phyloP scores from a whole-genome alignment of 305 asterid species.

The Ajuga reptans region DNA sequence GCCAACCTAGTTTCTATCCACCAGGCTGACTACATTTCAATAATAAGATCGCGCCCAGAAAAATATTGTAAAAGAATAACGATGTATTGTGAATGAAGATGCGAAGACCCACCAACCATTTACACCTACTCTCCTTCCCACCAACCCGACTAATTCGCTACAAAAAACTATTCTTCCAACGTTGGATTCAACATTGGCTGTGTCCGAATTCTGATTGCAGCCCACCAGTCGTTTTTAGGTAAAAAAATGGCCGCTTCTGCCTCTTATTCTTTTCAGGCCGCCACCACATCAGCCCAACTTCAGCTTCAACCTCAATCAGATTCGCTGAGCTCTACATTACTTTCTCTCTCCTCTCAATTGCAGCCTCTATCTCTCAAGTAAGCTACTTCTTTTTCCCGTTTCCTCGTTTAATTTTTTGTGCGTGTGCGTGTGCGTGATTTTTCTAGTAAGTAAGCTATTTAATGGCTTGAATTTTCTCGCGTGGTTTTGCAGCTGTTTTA shows the following conservation, averaged over 20 bases:
- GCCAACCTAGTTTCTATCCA: too few species aligned
- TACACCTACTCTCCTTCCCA: conserved; percentile 10
- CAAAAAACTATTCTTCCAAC: background rate
- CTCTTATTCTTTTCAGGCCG: conserved; percentile 25
- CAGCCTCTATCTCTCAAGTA: conserved; percentile 38
- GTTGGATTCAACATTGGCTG: background rate
- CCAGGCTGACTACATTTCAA: too few species aligned
- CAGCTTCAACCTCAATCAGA: conserved; percentile 23
- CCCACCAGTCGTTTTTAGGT: background rate
- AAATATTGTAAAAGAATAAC: too few species aligned
- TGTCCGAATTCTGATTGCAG: background rate
- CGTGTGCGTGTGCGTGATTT: background rate
- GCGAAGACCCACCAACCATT: background rate
- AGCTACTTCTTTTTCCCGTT: conserved; percentile 6
- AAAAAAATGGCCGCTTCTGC: conserved; percentile 37
- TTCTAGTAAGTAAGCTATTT: background rate
- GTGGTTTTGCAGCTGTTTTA: background rate
- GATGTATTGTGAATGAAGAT: background rate
- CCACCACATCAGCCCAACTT: conserved; percentile 16
- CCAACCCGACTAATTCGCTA: conserved; percentile 13
- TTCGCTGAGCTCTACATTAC: conserved; percentile 27
- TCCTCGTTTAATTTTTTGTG: background rate
- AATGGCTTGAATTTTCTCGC: background rate
- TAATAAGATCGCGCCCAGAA: too few species aligned
- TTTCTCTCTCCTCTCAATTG: conserved; percentile 51